These are phyloP conservation scores for Kluyveromyces wickerhamii DNA, from an alignment of 805 yeast genomes.

Conservation along the genomic window DNA sequence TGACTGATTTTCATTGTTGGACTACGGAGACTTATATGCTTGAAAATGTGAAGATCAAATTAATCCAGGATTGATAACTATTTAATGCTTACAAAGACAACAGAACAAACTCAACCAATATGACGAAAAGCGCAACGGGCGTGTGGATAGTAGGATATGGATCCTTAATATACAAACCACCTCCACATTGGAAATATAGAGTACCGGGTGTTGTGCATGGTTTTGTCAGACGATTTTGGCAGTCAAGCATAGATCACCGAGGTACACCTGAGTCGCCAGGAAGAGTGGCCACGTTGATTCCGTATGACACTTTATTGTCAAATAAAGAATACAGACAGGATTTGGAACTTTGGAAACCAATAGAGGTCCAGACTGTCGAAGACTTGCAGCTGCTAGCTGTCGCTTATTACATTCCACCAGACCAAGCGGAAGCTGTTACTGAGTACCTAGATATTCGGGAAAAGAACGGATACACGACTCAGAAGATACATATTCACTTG, in stretches of 20 bases:
- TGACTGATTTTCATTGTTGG: no score
- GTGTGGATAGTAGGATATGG: conserved; percentile 90
- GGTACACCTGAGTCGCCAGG: conserved; percentile 88
- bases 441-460: conserved; percentile 75
- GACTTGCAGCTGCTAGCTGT: conserved; percentile 66
- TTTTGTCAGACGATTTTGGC: conserved; percentile 83
- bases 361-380: conserved; percentile 24
- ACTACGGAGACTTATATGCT: no score
- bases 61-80: no score
- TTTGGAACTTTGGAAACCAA: conserved; percentile 21
- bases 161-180: conserved; percentile 82
- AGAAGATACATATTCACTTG: conserved; percentile 56
- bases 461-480: conserved; percentile 78
- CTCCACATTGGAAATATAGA: conserved; percentile 55
- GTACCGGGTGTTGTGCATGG: conserved; percentile 73
- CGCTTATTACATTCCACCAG: conserved; percentile 71
- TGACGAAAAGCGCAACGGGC: conserved; percentile 15
- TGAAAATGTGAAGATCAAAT: no score
- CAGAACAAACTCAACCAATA: neutral
- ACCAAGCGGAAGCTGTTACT: conserved; percentile 50
- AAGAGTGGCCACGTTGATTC: conserved; percentile 74
- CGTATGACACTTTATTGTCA: conserved; percentile 43
- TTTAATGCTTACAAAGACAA: no score
- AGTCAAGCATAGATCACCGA: conserved; percentile 79
- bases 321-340: conserved; percentile 37